Conservation (phyloP, 2,329 filamentous ascomycete genomes). For the Cryphonectria radicalis region DNA sequence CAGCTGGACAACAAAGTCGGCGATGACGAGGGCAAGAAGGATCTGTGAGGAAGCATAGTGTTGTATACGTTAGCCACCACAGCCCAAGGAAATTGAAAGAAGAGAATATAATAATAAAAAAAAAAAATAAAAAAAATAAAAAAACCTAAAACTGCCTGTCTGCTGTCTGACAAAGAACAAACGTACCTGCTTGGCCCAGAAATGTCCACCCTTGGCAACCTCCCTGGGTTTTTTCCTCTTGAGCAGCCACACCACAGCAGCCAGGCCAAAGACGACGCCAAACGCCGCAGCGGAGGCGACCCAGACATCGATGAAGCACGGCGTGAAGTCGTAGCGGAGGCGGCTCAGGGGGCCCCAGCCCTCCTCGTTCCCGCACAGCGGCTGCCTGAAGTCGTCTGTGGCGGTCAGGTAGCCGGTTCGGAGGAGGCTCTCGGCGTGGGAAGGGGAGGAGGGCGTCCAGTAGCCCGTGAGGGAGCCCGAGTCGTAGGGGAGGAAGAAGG, state of each 20-base stretch:
- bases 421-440: slow-evolving; percentile 47
- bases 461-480: slow-evolving; percentile 67
- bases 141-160: background rate
- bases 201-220: slow-evolving; percentile 85
- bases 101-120: too few species aligned
- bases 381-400: slow-evolving; percentile 59
- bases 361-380: slow-evolving; percentile 85
- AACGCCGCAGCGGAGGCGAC: slow-evolving; percentile 77
- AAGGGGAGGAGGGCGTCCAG: slow-evolving; percentile 38
- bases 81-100: too few species aligned
- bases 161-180: too few species aligned
- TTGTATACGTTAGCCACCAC: slow-evolving; percentile 30
- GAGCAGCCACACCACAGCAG: slow-evolving; percentile 80
- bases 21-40: slow-evolving; percentile 70
- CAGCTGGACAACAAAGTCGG: slow-evolving; percentile 72
- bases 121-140: background rate
- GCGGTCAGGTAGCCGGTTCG: slow-evolving; percentile 65
- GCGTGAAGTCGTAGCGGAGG: slow-evolving; percentile 89
- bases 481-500: slow-evolving; percentile 39
- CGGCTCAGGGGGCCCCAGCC: slow-evolving; percentile 95
- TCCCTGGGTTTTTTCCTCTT: slow-evolving; percentile 68
- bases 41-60: slow-evolving; percentile 38
- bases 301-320: slow-evolving; percentile 95
- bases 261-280: slow-evolving; percentile 76
- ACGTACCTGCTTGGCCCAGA: slow-evolving; percentile 85